phyloP scores from a whole-genome alignment of 2,329 filamentous ascomycete genomes.

The Diaporthe capsici region DNA sequence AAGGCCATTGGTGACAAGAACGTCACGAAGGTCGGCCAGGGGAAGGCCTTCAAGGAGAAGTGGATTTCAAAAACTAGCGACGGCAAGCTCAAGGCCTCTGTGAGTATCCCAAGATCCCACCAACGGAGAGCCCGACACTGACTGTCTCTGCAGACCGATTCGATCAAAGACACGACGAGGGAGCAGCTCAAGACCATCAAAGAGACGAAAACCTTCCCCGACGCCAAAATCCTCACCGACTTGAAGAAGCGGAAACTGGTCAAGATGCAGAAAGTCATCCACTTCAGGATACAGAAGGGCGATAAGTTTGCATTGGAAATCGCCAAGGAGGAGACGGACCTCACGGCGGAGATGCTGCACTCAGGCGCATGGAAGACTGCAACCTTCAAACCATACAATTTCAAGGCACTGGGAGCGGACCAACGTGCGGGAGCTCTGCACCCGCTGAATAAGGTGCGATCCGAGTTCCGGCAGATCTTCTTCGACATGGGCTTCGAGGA shows the following conservation, averaged over 20 bases:
- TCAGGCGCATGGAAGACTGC: constrained; percentile 93
- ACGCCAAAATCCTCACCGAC: constrained; percentile 83
- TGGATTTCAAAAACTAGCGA: constrained; percentile 76
- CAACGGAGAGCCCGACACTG: constrained; percentile 19
- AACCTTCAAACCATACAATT: constrained; percentile 82
- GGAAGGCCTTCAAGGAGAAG: constrained; percentile 90
- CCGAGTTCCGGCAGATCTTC: constrained; percentile 98
- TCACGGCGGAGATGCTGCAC: constrained; percentile 93
- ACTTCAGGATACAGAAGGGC: constrained; percentile 87
- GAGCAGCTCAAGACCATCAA: constrained; percentile 82
- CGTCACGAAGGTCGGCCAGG: constrained; percentile 87
- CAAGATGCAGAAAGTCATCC: constrained; percentile 85
- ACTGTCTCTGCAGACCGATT: constrained; percentile 65
- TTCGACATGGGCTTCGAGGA: constrained; percentile 99
- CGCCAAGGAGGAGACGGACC: constrained; percentile 92
- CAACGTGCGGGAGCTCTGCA: constrained; percentile 74
- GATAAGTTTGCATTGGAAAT: constrained; percentile 91
- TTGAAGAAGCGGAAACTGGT: constrained; percentile 94
- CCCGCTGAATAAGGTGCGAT: constrained; percentile 92
- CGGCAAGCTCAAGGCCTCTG: constrained; percentile 65
- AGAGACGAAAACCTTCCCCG: constrained; percentile 76
- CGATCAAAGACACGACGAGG: constrained; percentile 84
- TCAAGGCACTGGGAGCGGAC: constrained; percentile 69
- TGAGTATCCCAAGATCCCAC: constrained; percentile 32
- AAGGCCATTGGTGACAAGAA: constrained; percentile 79